A percentile compares a stretch with the other conserved stretches of the same genome.
phyloP scores from a whole-genome alignment of 805 yeast genomes.

The Nakazawaea sp. region DNA sequence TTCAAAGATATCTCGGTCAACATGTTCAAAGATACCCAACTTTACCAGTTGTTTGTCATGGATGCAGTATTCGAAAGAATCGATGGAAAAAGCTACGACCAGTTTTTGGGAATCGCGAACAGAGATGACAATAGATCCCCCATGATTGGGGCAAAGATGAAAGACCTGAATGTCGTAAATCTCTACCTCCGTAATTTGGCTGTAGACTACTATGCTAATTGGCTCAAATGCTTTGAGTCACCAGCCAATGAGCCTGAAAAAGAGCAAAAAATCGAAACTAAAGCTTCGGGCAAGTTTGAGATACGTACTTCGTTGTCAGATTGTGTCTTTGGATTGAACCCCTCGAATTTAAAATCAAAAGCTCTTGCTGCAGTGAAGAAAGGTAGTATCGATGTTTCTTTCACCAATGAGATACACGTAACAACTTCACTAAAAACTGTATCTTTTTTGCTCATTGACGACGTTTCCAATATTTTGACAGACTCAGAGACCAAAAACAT shows the following conservation, averaged over 20 bases:
- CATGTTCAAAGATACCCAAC: conserved; percentile 13
- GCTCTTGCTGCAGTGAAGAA: conserved; percentile 42
- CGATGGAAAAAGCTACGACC: conserved; percentile 16
- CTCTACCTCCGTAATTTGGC: conserved; percentile 39
- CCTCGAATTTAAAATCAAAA: conserved; percentile 52
- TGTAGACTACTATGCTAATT: conserved; percentile 52
- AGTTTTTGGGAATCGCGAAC: conserved; percentile 25
- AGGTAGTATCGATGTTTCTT: conserved; percentile 36
- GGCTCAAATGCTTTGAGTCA: conserved; percentile 41
- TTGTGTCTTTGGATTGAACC: conserved; percentile 55
- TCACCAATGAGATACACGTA: conserved; percentile 31
- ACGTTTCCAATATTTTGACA: conserved; percentile 17
- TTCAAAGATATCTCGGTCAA: conserved; percentile 15
- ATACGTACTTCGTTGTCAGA: conserved; percentile 36
- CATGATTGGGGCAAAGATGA: conserved; percentile 30
- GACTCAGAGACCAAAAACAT: not conserved
- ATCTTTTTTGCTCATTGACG: conserved; percentile 59
- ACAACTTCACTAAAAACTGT: conserved; percentile 44
- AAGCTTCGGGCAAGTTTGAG: conserved; percentile 17
- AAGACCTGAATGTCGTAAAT: conserved; percentile 28
- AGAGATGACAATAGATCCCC: conserved; percentile 30
- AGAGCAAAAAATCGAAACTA: not conserved
- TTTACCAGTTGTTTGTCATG: conserved; percentile 13
- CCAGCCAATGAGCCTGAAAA: not conserved
- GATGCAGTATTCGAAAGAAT: conserved; percentile 10